Evolutionary conservation across 352 stramenopile species (phyloP).

Genomic region (Pythium angustatum): DNA sequence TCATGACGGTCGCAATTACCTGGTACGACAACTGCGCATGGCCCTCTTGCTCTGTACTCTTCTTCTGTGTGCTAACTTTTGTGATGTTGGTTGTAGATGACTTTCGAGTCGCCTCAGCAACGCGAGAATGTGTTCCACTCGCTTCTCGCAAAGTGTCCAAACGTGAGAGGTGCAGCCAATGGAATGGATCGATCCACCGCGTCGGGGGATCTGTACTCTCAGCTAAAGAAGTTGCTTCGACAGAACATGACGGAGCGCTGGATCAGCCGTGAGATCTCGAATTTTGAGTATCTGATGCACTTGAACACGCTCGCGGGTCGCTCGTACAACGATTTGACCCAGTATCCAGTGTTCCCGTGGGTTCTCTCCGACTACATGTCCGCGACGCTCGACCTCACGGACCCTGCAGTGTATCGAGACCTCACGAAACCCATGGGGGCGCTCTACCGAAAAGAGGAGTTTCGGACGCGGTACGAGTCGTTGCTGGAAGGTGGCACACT

Average conservation of each 20-base stretch:
- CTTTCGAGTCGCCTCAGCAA: slow-evolving; percentile 61
- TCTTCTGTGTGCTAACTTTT: background rate
- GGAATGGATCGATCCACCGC: slow-evolving; percentile 54
- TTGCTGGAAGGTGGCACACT: slow-evolving; percentile 39
- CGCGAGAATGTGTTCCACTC: slow-evolving; percentile 77
- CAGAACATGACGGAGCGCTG: slow-evolving; percentile 83
- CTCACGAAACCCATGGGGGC: slow-evolving; percentile 97
- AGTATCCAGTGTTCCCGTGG: slow-evolving; percentile 99
- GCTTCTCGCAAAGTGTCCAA: slow-evolving; percentile 67
- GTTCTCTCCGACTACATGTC: slow-evolving; percentile 95
- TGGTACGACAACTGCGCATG: slow-evolving; percentile 41
- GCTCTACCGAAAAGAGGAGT: slow-evolving; percentile 90
- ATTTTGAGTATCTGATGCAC: slow-evolving; percentile 97
- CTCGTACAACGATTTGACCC: slow-evolving; percentile 97
- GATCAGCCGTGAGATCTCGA: slow-evolving; percentile 69
- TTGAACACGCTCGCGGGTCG: slow-evolving; percentile 95
- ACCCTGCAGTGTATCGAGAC: slow-evolving; percentile 93
- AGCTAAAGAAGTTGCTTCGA: slow-evolving; percentile 63
- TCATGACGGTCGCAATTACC: slow-evolving; percentile 70
- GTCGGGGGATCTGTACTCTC: slow-evolving; percentile 60
- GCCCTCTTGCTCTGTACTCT: background rate
- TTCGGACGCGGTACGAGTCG: slow-evolving; percentile 65
- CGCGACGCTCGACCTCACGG: slow-evolving; percentile 91
- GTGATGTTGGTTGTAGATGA: slow-evolving; percentile 41
- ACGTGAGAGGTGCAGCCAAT: slow-evolving; percentile 63